A percentile compares a stretch with the other conserved stretches of the same genome.
Conservation (phyloP, 306 rosid species). For the Fagus sylvatica region DNA sequence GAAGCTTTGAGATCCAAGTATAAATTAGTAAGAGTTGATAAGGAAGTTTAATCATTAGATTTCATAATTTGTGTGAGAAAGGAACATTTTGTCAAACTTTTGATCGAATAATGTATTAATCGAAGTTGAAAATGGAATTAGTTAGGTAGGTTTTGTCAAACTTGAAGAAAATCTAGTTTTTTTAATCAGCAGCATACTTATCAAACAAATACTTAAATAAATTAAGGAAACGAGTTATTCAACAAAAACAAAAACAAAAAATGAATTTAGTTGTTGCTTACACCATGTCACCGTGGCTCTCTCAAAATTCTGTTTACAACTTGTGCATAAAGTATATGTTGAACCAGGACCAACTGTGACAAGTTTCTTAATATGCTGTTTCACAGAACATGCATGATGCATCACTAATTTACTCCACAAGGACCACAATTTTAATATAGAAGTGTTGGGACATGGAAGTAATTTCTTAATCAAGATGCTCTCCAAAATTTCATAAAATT, state of each 20-base stretch:
- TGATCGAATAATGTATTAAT: background rate
- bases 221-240: too few relatives aligned
- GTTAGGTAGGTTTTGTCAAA: conserved; percentile 17
- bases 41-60: background rate
- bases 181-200: too few relatives aligned
- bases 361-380: background rate
- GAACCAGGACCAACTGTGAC: background rate
- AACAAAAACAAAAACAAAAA: too few relatives aligned
- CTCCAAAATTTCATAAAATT: background rate
- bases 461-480: background rate
- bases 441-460: background rate
- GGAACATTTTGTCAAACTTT: background rate
- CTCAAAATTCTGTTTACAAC: too few relatives aligned
- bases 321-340: background rate
- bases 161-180: background rate
- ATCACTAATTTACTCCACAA: too few relatives aligned
- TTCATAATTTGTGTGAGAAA: background rate
- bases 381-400: too few relatives aligned
- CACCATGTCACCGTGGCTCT: too few relatives aligned
- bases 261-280: too few relatives aligned
- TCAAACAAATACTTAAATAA: too few relatives aligned
- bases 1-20: too few relatives aligned
- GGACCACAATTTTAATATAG: background rate
- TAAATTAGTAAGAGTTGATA: too few relatives aligned
- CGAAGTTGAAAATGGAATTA: background rate